Evolutionary conservation across 208 protist species (phyloP).

Genomic region (Leishmania amazonensis): DNA sequence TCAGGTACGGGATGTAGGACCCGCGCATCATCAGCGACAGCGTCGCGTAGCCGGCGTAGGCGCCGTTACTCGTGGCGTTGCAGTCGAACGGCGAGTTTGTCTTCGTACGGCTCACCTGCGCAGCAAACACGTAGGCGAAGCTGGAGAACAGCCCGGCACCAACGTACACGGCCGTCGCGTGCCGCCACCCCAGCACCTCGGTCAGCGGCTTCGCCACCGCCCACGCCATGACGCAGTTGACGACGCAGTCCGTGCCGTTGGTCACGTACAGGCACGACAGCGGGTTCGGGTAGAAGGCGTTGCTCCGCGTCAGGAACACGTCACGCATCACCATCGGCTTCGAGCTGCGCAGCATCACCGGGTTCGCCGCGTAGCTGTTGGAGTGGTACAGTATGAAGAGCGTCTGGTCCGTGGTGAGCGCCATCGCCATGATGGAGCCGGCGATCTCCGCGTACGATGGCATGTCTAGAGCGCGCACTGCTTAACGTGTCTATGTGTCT

Average conservation of each 20-base stretch:
- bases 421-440: conserved; percentile 66
- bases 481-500: background rate
- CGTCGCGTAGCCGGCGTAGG: conserved; percentile 69
- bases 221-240: conserved; percentile 62
- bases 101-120: conserved; percentile 56
- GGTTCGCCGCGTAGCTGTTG: conserved; percentile 82
- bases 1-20: conserved; percentile 64
- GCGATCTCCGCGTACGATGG: conserved; percentile 34
- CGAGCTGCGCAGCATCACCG: conserved; percentile 70
- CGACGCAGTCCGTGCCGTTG: conserved; percentile 50
- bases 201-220: conserved; percentile 66
- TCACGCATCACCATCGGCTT: conserved; percentile 90
- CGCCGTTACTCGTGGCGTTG: conserved; percentile 74
- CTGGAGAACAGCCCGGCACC: conserved; percentile 77
- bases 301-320: conserved; percentile 75
- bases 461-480: conserved; percentile 7
- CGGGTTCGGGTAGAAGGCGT: conserved; percentile 70
- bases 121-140: conserved; percentile 80
- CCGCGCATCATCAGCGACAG: conserved; percentile 71
- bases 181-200: conserved; percentile 61
- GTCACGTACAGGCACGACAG: conserved; percentile 80
- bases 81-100: conserved; percentile 63
- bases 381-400: conserved; percentile 82
- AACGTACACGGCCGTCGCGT: conserved; percentile 58
- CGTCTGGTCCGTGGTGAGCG: conserved; percentile 64